Conservation (phyloP, 148 eudicot species). For the Vaccinium darrowii region DNA sequence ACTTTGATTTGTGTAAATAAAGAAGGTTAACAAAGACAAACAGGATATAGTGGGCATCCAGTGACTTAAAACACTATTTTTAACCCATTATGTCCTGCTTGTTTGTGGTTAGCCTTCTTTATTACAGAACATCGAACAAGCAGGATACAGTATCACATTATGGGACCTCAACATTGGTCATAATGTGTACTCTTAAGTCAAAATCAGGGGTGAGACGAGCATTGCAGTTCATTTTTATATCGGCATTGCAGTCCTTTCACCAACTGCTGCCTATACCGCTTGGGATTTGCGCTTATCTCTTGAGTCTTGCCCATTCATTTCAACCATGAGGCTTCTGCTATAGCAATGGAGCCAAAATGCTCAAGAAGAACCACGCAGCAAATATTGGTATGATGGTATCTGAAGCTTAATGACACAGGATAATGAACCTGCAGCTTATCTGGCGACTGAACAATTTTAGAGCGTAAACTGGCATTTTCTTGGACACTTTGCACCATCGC, state of each 20-base stretch:
- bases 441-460: constrained; percentile 92
- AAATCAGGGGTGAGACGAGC: neutral
- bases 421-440: constrained; percentile 81
- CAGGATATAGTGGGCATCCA: neutral
- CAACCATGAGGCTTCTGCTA: neutral
- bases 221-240: neutral
- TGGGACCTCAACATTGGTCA: neutral
- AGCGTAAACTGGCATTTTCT: constrained; percentile 71
- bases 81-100: neutral
- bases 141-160: neutral
- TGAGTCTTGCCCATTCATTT: neutral
- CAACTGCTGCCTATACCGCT: neutral
- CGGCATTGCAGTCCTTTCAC: neutral
- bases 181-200: neutral
- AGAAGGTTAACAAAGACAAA: neutral
- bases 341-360: neutral
- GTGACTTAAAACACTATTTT: neutral
- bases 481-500: constrained; percentile 75
- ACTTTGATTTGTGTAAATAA: neutral
- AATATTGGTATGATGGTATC: constrained; percentile 7
- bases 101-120: neutral
- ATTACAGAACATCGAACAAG: neutral
- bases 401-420: neutral
- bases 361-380: neutral
- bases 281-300: neutral